A percentile compares a stretch with the other conserved stretches of the same genome.
Conservation (phyloP, 352 stramenopile genomes). For the Phytophthora fragariae region DNA sequence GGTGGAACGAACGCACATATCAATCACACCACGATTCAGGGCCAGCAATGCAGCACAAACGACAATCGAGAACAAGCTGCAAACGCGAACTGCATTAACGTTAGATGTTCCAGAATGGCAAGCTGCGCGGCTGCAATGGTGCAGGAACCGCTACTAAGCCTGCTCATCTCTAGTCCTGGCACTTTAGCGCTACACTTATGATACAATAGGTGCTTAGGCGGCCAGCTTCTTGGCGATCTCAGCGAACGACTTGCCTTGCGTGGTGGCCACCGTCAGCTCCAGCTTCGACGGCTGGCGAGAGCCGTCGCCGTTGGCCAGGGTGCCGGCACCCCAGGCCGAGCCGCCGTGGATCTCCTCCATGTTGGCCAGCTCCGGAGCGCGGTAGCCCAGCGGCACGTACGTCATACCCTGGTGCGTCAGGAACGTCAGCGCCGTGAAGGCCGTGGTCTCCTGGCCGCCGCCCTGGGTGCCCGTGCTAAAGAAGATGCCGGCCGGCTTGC, state of each 20-base stretch:
- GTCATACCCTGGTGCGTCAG: constrained; percentile 24
- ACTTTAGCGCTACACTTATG: neutral
- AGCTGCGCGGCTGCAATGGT: neutral
- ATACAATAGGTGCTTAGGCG: constrained; percentile 35
- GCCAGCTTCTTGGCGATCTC: constrained; percentile 79
- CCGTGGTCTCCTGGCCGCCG: constrained; percentile 25
- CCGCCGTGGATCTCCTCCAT: constrained; percentile 26
- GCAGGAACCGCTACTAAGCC: neutral
- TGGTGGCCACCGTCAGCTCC: constrained; percentile 19
- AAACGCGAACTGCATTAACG: constrained; percentile 7
- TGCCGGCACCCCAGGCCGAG: constrained; percentile 17
- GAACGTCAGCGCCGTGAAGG: constrained; percentile 28
- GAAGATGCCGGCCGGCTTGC: constrained; percentile 26
- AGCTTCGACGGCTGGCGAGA: constrained; percentile 30
- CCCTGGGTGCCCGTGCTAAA: constrained; percentile 24
- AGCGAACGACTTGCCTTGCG: constrained; percentile 30
- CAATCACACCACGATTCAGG: no score
- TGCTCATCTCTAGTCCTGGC: constrained; percentile 4
- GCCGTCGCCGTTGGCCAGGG: constrained; percentile 12
- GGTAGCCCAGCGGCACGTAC: constrained; percentile 24
- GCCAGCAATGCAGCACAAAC: neutral
- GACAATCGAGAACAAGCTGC: neutral
- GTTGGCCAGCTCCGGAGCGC: constrained; percentile 21
- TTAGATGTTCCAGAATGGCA: neutral
- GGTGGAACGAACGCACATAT: no score